Conservation (phyloP, 345 rosid genomes). For the Rhizophora mangle region DNA sequence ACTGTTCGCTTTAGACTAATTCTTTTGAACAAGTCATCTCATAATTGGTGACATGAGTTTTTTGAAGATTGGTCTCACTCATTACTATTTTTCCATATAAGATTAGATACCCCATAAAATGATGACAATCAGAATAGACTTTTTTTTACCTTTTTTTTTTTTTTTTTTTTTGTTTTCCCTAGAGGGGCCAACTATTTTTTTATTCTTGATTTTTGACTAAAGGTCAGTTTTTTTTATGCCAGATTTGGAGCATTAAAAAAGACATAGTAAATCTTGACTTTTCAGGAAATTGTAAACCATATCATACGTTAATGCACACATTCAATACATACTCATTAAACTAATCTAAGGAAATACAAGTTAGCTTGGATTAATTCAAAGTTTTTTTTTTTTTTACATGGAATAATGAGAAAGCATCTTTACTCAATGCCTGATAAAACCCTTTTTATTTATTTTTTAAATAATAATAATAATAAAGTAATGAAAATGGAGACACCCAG, state of each 20-base stretch:
- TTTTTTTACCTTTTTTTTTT: too few species aligned
- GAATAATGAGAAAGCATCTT: too few species aligned
- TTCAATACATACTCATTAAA: too few species aligned
- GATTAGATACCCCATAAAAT: too few species aligned
- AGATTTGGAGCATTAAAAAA: background rate
- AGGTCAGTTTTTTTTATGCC: background rate
- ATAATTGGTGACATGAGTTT: background rate
- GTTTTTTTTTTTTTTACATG: too few species aligned
- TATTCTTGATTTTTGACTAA: background rate
- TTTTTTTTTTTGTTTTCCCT: too few species aligned
- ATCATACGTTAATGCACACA: too few species aligned
- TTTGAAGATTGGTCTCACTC: background rate
- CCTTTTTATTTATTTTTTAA: background rate
- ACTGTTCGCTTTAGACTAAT: background rate
- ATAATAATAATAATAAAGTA: too few species aligned
- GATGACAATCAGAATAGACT: background rate
- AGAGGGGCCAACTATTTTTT: background rate
- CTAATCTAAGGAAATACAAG: too few species aligned
- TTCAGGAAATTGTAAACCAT: background rate
- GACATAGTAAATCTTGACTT: background rate
- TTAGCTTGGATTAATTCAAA: background rate
- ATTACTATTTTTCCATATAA: background rate
- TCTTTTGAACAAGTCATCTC: too few species aligned
- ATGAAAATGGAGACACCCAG: too few species aligned
- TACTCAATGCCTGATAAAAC: too few species aligned